Evolutionary conservation across 768 basidiomycete genomes (phyloP).

Genomic region (Boletus reticuloceps): DNA sequence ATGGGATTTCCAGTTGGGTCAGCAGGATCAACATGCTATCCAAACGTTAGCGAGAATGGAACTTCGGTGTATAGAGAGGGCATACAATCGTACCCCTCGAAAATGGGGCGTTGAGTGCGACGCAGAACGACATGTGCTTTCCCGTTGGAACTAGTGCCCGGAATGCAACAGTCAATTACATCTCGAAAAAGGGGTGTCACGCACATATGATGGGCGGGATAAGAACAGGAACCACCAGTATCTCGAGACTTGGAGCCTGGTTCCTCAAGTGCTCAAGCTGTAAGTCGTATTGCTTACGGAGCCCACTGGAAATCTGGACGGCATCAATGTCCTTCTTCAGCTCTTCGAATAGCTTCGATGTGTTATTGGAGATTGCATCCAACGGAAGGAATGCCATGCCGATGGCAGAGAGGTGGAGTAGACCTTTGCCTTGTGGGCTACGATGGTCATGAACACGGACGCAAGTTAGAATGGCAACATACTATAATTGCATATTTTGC

Average conservation of each 20-base stretch:
- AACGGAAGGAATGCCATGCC: background rate
- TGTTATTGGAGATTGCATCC: background rate
- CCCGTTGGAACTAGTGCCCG: background rate
- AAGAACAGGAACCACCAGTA: background rate
- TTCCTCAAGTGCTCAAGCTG: constrained; percentile 1
- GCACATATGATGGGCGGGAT: background rate
- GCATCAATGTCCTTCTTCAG: background rate
- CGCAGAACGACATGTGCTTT: background rate
- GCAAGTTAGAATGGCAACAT: background rate
- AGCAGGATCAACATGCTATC: background rate
- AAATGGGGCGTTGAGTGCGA: constrained; percentile 1
- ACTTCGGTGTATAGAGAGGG: background rate
- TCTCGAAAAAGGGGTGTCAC: background rate
- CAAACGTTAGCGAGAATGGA: background rate
- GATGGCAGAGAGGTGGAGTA: background rate
- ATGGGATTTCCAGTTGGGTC: background rate
- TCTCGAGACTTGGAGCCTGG: background rate
- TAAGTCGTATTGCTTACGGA: constrained; percentile 2
- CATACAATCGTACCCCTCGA: constrained; percentile 1
- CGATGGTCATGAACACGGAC: background rate
- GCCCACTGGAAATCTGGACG: background rate
- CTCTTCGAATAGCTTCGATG: background rate
- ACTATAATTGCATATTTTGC: background rate
- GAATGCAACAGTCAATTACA: background rate
- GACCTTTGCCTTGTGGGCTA: constrained; percentile 1